Conservation (phyloP, 331 rosid genomes). For the Quercus tomentella region DNA sequence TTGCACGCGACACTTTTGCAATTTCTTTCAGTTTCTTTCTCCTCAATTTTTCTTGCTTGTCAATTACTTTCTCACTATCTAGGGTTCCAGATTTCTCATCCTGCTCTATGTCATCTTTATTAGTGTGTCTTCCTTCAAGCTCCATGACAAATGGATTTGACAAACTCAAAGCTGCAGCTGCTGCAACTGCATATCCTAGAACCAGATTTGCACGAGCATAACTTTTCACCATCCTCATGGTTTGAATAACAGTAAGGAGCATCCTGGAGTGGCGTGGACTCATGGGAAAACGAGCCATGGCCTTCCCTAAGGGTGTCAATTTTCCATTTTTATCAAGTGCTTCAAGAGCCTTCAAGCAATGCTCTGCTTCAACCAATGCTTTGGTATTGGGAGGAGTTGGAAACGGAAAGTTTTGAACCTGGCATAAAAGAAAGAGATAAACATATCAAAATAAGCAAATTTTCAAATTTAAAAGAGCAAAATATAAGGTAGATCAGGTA, state of each 20-base stretch:
- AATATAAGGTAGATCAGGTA: neutral
- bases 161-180: conserved; percentile 87
- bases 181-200: conserved; percentile 75
- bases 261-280: conserved; percentile 97
- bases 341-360: conserved; percentile 76
- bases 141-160: conserved; percentile 69
- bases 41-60: conserved; percentile 47
- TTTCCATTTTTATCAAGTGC: conserved; percentile 70
- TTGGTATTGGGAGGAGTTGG: conserved; percentile 79
- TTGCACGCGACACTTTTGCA: conserved; percentile 55
- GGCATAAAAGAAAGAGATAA: conserved; percentile 11
- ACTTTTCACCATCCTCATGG: conserved; percentile 43
- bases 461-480: neutral
- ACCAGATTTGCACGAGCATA: conserved; percentile 48
- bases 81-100: conserved; percentile 23
- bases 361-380: conserved; percentile 72
- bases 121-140: conserved; percentile 53
- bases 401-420: conserved; percentile 86
- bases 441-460: neutral
- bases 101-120: conserved; percentile 32
- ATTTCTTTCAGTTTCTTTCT: conserved; percentile 70
- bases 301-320: conserved; percentile 68
- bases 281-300: conserved; percentile 86
- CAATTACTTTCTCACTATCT: conserved; percentile 23
- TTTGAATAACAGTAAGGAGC: conserved; percentile 71